Percentiles rank a stretch among this genome's conserved stretches.
phyloP scores from a whole-genome alignment of 2,329 filamentous ascomycete species.

The Capronia coronata region DNA sequence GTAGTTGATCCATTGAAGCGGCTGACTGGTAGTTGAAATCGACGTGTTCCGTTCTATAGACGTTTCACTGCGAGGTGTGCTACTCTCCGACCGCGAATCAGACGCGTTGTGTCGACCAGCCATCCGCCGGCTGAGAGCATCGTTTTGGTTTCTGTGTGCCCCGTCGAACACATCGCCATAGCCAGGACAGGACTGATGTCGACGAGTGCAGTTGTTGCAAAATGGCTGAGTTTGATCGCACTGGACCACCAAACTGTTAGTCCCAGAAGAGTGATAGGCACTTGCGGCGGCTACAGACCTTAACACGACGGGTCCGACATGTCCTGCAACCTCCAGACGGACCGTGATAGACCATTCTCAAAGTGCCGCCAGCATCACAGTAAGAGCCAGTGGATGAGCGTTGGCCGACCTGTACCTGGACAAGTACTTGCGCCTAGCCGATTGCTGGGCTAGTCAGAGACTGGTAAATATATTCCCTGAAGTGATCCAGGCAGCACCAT shows the following conservation, averaged over 20 bases:
- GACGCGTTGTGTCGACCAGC: conserved; percentile 11
- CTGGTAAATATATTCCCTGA: too few relatives aligned
- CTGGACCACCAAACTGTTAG: conserved; percentile 14
- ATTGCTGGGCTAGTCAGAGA: too few relatives aligned
- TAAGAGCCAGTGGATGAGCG: not conserved
- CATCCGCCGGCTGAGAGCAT: conserved; percentile 17
- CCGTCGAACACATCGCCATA: conserved; percentile 28
- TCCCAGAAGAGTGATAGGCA: not conserved
- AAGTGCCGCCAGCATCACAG: not conserved
- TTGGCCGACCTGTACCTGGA: conserved; percentile 8
- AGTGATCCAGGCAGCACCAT: conserved; percentile 12
- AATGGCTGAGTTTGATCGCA: conserved; percentile 26
- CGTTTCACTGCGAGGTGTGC: conserved; percentile 7
- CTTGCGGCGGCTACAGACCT: conserved; percentile 9
- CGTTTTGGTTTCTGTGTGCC: conserved; percentile 26
- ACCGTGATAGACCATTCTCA: conserved; percentile 28
- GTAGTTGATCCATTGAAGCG: conserved; percentile 21
- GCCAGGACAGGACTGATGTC: conserved; percentile 24
- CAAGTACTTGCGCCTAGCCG: too few relatives aligned
- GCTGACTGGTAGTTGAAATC: not conserved
- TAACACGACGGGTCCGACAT: conserved; percentile 27
- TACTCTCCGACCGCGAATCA: not conserved
- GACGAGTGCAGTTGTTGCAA: conserved; percentile 28
- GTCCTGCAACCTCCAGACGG: conserved; percentile 26
- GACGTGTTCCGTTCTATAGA: conserved; percentile 2